Base-by-base conservation (phyloP, 2,329 filamentous ascomycete species). In the Colletotrichum salicis region DNA sequence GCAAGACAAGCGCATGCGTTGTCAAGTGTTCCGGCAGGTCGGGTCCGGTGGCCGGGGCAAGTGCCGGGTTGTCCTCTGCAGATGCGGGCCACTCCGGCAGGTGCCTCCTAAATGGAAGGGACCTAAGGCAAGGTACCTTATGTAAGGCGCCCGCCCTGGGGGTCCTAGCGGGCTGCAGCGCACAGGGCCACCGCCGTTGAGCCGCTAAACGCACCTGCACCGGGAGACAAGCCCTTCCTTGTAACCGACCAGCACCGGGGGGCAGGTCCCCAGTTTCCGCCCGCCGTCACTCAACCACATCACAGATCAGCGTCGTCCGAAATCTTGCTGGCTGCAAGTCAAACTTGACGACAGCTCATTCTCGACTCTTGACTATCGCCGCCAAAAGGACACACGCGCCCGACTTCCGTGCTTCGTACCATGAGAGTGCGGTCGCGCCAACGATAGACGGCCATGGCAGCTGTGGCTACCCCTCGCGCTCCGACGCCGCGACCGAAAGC, bases 161-260 rank as follows among this genome's bases (percentile, higher is more conserved):
- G 59, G 29, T 29, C 33, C 37, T 61, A 33, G 31, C 56, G 57
- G 65, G 24, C 71, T 76, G 75, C 73, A 75, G 68, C 56, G 77
- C 78, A 78, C 77, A 75, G 78, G 78, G 76, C 77, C 69, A 58
- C 33, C 57, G 69, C 75, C 67, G 75, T 73, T 76, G 76, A 76
- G 74, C 76, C 65, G 64, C 64, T 55, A 51, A 37, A 55, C 51
- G 69, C 58, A 68, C 19, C 55, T 69, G 65, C 65, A 67, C 41
- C 58, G 19, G 51, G 31, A 70, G 70, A 69, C 70, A 41, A 56
- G 69, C 66, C 69, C 41, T 69, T 64, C 69, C 69, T 65, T 71
- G 65, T 37, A 67, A 62, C n/a, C 27, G 7, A 59, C 65, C 54
- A 67, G 69, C 35, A 45, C 52, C 33, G 35, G 63, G 66, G 54